Percentiles rank a stretch among this genome's conserved stretches.
phyloP scores from a whole-genome alignment of 108 stramenopile species.

The Cylindrotheca fusiformis region DNA sequence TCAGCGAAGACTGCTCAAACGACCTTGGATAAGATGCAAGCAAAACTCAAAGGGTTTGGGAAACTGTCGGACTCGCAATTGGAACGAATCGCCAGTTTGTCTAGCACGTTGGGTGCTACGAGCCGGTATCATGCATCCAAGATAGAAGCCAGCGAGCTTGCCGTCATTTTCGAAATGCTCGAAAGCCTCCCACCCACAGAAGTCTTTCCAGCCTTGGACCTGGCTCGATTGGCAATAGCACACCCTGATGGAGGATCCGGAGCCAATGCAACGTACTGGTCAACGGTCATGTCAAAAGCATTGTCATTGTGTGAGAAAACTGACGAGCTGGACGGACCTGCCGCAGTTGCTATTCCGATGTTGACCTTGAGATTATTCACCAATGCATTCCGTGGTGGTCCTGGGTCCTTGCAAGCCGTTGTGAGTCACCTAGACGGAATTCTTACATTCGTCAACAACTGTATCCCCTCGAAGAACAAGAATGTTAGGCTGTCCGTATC shows the following conservation, averaged over 20 bases:
- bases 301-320: conserved; percentile 17
- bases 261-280: conserved; percentile 49
- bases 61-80: conserved; percentile 39
- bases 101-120: conserved; percentile 57
- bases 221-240: conserved; percentile 67
- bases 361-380: conserved; percentile 70
- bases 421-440: conserved; percentile 28
- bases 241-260: conserved; percentile 69
- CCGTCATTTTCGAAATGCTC: conserved; percentile 53
- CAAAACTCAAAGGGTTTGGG: conserved; percentile 66
- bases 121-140: conserved; percentile 79
- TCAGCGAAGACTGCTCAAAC: conserved; percentile 48
- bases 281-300: conserved; percentile 27
- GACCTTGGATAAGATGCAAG: conserved; percentile 65
- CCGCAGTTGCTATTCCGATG: conserved; percentile 84
- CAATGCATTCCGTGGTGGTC: conserved; percentile 74
- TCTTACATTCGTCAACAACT: conserved; percentile 47
- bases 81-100: conserved; percentile 20
- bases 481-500: conserved; percentile 78
- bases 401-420: conserved; percentile 62
- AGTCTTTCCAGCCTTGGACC: conserved; percentile 77
- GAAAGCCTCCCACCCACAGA: conserved; percentile 38
- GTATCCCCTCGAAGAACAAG: conserved; percentile 62
- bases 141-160: conserved; percentile 46
- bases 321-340: conserved; percentile 35